A percentile compares a stretch with the other conserved stretches of the same genome.
phyloP scores from a whole-genome alignment of 2,329 filamentous ascomycete genomes.

The Diaporthe ilicicola region DNA sequence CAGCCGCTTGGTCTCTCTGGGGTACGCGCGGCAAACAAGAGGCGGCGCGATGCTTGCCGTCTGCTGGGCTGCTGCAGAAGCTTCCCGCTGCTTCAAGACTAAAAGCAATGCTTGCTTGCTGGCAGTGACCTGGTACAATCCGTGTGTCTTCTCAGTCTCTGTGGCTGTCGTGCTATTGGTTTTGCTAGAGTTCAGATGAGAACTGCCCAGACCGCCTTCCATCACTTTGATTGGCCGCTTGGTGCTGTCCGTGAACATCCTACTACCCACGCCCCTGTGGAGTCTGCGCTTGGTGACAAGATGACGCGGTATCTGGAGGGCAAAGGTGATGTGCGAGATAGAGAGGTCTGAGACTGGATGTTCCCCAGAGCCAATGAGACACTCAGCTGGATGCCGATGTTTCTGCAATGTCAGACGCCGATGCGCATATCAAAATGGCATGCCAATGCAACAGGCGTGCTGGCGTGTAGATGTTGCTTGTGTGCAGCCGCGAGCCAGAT shows the following conservation, averaged over 20 bases:
- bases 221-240: background rate
- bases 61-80: conserved; percentile 19
- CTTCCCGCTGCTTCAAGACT: conserved; percentile 21
- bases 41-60: conserved; percentile 3
- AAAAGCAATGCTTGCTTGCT: conserved; percentile 17
- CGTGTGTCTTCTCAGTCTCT: background rate
- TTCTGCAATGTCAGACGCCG: conserved; percentile 26
- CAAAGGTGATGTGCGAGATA: conserved; percentile 14
- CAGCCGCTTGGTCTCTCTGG: conserved; percentile 3
- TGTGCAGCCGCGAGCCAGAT: background rate
- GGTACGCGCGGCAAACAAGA: background rate
- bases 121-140: background rate
- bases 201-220: conserved; percentile 10
- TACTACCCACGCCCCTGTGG: conserved; percentile 21
- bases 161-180: conserved; percentile 16
- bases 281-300: conserved; percentile 10
- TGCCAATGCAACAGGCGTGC: conserved; percentile 12
- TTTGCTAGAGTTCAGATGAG: conserved; percentile 26
- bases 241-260: background rate
- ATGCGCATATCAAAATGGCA: conserved; percentile 20
- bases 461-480: too few species aligned
- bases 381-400: conserved; percentile 15
- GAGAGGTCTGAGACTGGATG: conserved; percentile 26
- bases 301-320: conserved; percentile 26
- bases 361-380: conserved; percentile 18